phyloP scores from a whole-genome alignment of 2,329 filamentous ascomycete genomes.

The Neofusicoccum ribis region DNA sequence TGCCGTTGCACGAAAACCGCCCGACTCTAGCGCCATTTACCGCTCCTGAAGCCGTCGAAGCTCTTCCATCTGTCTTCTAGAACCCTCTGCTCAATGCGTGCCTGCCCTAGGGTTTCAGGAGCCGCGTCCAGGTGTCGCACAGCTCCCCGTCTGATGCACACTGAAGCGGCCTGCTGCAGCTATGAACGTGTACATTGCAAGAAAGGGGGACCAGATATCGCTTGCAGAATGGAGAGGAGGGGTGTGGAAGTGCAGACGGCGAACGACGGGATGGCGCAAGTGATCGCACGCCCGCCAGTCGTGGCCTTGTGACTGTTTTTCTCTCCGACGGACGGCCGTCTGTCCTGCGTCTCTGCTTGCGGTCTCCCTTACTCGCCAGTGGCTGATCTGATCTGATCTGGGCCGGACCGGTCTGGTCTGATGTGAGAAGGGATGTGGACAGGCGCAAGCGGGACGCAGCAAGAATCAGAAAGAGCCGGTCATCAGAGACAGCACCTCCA shows the following conservation, averaged over 20 bases:
- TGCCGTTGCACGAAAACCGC: slow-evolving; percentile 6
- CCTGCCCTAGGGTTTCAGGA: not conserved
- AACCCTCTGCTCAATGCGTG: not conserved
- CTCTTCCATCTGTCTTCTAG: slow-evolving; percentile 16
- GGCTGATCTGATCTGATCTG: slow-evolving; percentile 8
- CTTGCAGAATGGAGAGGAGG: not conserved
- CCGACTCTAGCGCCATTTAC: not conserved
- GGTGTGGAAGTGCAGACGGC: not conserved
- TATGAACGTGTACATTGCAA: not conserved
- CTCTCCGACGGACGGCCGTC: not conserved
- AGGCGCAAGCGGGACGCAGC: slow-evolving; percentile 1
- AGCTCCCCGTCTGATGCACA: not conserved
- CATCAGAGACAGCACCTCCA: slow-evolving; percentile 1
- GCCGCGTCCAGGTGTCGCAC: not conserved
- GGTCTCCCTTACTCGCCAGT: slow-evolving; percentile 1
- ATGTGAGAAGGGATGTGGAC: slow-evolving; percentile 4
- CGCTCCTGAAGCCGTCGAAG: not conserved
- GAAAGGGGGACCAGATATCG: not conserved
- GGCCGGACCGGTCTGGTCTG: slow-evolving; percentile 3
- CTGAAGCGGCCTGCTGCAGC: not conserved
- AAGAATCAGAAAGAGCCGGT: slow-evolving; percentile 7
- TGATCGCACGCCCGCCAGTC: not conserved
- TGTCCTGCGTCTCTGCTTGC: not conserved
- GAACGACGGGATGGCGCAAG: not conserved
- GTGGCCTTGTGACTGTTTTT: not conserved